Evolutionary conservation across 768 basidiomycete species (phyloP).

Genomic region (Naganishia onofrii): DNA sequence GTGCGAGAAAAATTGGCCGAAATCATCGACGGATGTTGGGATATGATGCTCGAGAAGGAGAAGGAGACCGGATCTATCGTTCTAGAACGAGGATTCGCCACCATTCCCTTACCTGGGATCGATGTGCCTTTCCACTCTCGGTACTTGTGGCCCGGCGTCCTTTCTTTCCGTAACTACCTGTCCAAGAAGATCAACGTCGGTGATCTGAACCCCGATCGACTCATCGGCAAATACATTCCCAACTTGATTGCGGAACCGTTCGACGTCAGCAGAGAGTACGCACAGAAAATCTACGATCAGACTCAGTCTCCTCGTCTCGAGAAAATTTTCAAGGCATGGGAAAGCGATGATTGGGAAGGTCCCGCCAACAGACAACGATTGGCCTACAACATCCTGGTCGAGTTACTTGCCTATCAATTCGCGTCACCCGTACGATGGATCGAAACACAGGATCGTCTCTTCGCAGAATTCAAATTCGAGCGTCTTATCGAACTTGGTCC

Average conservation of each 20-base stretch:
- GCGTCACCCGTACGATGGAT: constrained; percentile 98
- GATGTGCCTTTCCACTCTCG: constrained; percentile 99
- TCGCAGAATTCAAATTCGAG: constrained; percentile 80
- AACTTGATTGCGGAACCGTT: constrained; percentile 68
- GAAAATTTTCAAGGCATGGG: constrained; percentile 91
- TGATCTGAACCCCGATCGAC: constrained; percentile 88
- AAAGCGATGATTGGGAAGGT: constrained; percentile 80
- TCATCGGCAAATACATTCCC: constrained; percentile 92
- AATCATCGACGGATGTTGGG: constrained; percentile 78
- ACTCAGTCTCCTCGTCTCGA: constrained; percentile 92
- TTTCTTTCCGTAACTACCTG: constrained; percentile 95
- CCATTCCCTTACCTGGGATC: constrained; percentile 91
- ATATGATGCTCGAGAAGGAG: constrained; percentile 73
- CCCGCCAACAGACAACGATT: constrained; percentile 82
- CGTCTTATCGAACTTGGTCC: constrained; percentile 94
- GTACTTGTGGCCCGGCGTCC: constrained; percentile 96
- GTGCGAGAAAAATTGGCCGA: constrained; percentile 94
- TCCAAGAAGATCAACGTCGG: constrained; percentile 95
- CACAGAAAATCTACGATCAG: constrained; percentile 92
- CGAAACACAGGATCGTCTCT: constrained; percentile 93
- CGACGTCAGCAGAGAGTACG: constrained; percentile 64
- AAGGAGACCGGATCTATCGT: constrained; percentile 81
- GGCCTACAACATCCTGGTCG: constrained; percentile 93
- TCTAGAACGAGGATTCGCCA: constrained; percentile 94
- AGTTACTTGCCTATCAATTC: constrained; percentile 87